A percentile compares a stretch with the other conserved stretches of the same genome.
These are phyloP conservation scores for Camelina neglecta DNA, from an alignment of 345 rosid species.

Conservation along the genomic window DNA sequence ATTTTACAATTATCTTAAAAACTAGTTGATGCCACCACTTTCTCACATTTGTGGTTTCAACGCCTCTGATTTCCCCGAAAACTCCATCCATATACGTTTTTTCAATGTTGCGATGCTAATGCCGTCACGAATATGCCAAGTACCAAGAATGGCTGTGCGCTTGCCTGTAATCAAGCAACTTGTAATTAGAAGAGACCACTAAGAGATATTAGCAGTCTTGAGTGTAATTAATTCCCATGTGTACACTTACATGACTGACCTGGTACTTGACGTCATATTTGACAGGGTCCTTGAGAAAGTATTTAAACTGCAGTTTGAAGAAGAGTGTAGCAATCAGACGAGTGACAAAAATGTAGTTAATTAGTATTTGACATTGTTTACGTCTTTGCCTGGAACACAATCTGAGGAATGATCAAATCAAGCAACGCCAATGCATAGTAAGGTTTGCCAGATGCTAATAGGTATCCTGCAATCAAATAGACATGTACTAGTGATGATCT, in stretches of 20 bases:
- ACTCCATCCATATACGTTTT: not conserved
- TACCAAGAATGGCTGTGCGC: slow-evolving; percentile 93
- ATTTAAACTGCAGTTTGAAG: slow-evolving; percentile 65
- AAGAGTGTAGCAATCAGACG: slow-evolving; percentile 3
- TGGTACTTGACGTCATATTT: slow-evolving; percentile 96
- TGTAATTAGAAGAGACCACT: no score
- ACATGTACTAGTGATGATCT: no score
- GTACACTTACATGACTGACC: slow-evolving; percentile 48
- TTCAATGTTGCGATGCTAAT: slow-evolving; percentile 80
- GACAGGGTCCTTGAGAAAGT: slow-evolving; percentile 93
- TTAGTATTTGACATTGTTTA: not conserved
- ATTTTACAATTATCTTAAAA: slow-evolving; percentile 15
- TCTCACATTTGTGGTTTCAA: not conserved
- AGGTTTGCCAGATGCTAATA: slow-evolving; percentile 82
- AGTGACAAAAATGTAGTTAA: not conserved
- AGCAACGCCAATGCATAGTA: slow-evolving; percentile 83
- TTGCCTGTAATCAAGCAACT: slow-evolving; percentile 61
- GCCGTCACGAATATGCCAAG: slow-evolving; percentile 94
- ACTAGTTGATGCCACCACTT: not conserved
- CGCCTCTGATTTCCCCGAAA: not conserved
- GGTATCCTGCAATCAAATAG: no score
- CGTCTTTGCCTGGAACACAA: slow-evolving; percentile 77
- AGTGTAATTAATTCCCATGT: not conserved
- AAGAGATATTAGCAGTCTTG: not conserved
- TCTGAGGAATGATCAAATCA: slow-evolving; percentile 77